Percentiles rank a stretch among this genome's conserved stretches.
These are phyloP conservation scores for Fusarium phyllophilum DNA, from an alignment of 2,329 filamentous ascomycete species.

Conservation along the genomic window DNA sequence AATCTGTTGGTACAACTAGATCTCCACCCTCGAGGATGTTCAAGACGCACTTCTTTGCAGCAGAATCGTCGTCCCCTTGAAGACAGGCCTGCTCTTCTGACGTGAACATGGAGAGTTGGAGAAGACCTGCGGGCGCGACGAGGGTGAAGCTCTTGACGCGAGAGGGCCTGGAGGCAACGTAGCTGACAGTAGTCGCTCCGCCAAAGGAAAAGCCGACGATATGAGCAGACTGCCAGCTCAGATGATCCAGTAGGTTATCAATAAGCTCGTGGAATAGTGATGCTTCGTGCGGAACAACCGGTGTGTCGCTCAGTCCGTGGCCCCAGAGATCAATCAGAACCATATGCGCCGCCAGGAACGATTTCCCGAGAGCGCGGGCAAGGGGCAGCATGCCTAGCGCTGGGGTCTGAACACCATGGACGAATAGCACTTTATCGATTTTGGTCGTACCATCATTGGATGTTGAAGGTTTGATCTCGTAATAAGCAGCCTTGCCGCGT, in stretches of 20 bases:
- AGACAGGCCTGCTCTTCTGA: slow-evolving; percentile 38
- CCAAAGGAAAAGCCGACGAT: slow-evolving; percentile 63
- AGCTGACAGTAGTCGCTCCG: slow-evolving; percentile 52
- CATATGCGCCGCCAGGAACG: slow-evolving; percentile 51
- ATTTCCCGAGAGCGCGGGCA: slow-evolving; percentile 47
- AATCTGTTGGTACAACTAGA: slow-evolving; percentile 54
- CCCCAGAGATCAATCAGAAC: slow-evolving; percentile 63
- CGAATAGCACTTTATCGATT: slow-evolving; percentile 51
- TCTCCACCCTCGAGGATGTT: slow-evolving; percentile 56
- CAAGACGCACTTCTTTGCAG: slow-evolving; percentile 50
- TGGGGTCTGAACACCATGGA: slow-evolving; percentile 63
- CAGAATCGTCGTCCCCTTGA: slow-evolving; percentile 44
- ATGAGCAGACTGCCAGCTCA: slow-evolving; percentile 56
- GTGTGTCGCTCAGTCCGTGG: slow-evolving; percentile 63
- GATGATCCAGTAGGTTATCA: slow-evolving; percentile 50
- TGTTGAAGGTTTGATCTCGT: slow-evolving; percentile 44
- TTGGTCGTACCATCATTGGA: rapidly evolving
- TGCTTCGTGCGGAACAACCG: slow-evolving; percentile 52
- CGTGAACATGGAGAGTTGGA: slow-evolving; percentile 44
- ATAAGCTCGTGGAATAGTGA: slow-evolving; percentile 56
- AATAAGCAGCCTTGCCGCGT: slow-evolving; percentile 54
- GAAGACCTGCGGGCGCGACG: slow-evolving; percentile 60
- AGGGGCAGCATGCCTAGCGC: slow-evolving; percentile 60
- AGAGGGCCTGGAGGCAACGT: slow-evolving; percentile 47
- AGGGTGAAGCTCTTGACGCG: slow-evolving; percentile 48